A percentile compares a stretch with the other conserved stretches of the same genome.
Conservation (phyloP, 169 alveolate genomes). For the Plasmodium knowlesi region DNA sequence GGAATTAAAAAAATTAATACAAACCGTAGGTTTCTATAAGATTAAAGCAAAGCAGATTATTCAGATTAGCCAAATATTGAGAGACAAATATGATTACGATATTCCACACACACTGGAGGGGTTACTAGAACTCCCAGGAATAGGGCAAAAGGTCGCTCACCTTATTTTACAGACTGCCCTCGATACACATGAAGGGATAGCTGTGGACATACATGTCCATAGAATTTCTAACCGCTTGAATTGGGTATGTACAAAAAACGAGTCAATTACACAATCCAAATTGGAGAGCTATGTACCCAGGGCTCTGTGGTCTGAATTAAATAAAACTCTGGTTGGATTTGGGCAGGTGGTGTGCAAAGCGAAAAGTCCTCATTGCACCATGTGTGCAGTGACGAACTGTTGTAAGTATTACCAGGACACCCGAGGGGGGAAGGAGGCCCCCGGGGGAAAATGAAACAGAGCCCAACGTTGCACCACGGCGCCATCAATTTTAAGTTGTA, state of each 20-base stretch:
- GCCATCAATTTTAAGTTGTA: background rate
- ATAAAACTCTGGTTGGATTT: conserved; percentile 94
- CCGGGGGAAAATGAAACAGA: background rate
- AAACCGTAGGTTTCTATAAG: conserved; percentile 94
- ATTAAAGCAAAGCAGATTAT: conserved; percentile 93
- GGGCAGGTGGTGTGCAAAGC: conserved; percentile 95
- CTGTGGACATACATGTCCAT: conserved; percentile 95
- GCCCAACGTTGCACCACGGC: background rate
- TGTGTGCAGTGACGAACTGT: conserved; percentile 37
- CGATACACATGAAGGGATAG: conserved; percentile 90
- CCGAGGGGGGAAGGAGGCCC: background rate
- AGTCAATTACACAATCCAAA: conserved; percentile 91
- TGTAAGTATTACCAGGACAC: conserved; percentile 48
- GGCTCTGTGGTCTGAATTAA: conserved; percentile 92
- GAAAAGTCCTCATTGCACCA: conserved; percentile 78
- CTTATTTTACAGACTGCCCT: conserved; percentile 90
- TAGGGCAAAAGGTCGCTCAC: conserved; percentile 96
- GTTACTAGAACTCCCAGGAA: conserved; percentile 92
- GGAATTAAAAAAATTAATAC: conserved; percentile 87
- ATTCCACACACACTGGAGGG: conserved; percentile 92
- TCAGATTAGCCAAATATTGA: conserved; percentile 87
- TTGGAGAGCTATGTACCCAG: conserved; percentile 91
- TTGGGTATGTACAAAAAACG: conserved; percentile 94
- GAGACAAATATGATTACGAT: conserved; percentile 89
- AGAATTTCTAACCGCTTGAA: conserved; percentile 88